Evolutionary conservation across 2,329 filamentous ascomycete species (phyloP).

Genomic region (Colletotrichum lini): DNA sequence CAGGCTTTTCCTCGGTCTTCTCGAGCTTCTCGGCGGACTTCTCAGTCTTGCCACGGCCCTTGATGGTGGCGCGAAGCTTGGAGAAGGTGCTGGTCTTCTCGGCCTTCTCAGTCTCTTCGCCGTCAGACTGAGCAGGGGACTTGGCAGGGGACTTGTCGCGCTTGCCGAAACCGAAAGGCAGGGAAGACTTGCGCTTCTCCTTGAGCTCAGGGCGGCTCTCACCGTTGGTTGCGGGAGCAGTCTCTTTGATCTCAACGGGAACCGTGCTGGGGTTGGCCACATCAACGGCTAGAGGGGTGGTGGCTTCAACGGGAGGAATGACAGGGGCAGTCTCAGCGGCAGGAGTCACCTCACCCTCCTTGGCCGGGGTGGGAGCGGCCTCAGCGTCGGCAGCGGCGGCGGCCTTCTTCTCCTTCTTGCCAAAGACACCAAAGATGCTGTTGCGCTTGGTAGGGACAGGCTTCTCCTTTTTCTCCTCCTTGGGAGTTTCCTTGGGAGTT

Average conservation of each 20-base stretch:
- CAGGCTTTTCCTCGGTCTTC: constrained; percentile 44
- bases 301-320: constrained; percentile 72
- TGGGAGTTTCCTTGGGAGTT: constrained; percentile 50
- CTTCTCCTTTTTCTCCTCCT: constrained; percentile 59
- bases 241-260: constrained; percentile 63
- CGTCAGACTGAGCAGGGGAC: constrained; percentile 64
- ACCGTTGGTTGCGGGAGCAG: constrained; percentile 59
- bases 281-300: constrained; percentile 69
- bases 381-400: constrained; percentile 65
- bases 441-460: constrained; percentile 66
- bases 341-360: constrained; percentile 59
- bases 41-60: constrained; percentile 59
- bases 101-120: constrained; percentile 72
- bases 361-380: constrained; percentile 55
- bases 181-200: constrained; percentile 87
- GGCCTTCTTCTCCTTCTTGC: constrained; percentile 73
- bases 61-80: constrained; percentile 72
- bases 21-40: constrained; percentile 53
- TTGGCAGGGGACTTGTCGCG: constrained; percentile 60
- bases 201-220: constrained; percentile 76
- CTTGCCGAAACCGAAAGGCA: constrained; percentile 83
- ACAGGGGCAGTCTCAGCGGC: constrained; percentile 68
- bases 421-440: constrained; percentile 70
- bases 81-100: constrained; percentile 71
- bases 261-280: constrained; percentile 63